These are phyloP conservation scores for Hydrangea macrophylla DNA, from an alignment of 148 eudicot genomes.

Conservation along the genomic window DNA sequence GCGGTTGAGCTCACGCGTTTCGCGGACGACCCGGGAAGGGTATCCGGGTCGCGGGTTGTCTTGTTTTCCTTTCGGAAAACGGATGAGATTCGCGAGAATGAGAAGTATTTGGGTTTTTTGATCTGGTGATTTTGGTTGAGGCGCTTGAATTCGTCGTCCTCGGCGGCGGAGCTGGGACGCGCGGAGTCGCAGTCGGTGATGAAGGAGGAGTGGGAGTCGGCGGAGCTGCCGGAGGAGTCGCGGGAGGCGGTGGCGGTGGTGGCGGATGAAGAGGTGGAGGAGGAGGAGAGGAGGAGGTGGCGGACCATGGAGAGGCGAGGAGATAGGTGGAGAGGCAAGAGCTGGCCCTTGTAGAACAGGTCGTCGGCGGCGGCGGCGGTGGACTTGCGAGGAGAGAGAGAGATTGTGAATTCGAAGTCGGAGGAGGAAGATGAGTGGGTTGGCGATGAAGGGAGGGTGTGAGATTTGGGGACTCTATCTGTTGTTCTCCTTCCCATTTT, in stretches of 20 bases:
- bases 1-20: constrained; percentile 53
- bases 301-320: constrained; percentile 81
- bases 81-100: constrained; percentile 62
- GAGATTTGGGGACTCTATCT: constrained; percentile 27
- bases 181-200: constrained; percentile 71
- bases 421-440: constrained; percentile 73
- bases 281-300: constrained; percentile 43
- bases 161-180: constrained; percentile 54
- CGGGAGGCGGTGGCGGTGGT: constrained; percentile 51
- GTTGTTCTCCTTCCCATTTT: constrained; percentile 39
- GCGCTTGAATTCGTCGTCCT: constrained; percentile 1
- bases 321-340: constrained; percentile 79
- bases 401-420: constrained; percentile 73
- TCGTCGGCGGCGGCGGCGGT: constrained; percentile 73
- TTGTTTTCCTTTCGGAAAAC: constrained; percentile 56
- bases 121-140: constrained; percentile 4
- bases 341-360: constrained; percentile 84
- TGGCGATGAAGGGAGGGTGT: constrained; percentile 84
- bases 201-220: too few species aligned
- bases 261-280: constrained; percentile 56
- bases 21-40: constrained; percentile 12
- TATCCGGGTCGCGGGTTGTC: not conserved
- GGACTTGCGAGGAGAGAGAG: constrained; percentile 69
- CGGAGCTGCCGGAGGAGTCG: constrained; percentile 43
- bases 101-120: constrained; percentile 46